Evolutionary conservation across 2,329 filamentous ascomycete genomes (phyloP), one percentile per base, ranked within the genome.

Genomic region (Fusarium agapanthi): DNA sequence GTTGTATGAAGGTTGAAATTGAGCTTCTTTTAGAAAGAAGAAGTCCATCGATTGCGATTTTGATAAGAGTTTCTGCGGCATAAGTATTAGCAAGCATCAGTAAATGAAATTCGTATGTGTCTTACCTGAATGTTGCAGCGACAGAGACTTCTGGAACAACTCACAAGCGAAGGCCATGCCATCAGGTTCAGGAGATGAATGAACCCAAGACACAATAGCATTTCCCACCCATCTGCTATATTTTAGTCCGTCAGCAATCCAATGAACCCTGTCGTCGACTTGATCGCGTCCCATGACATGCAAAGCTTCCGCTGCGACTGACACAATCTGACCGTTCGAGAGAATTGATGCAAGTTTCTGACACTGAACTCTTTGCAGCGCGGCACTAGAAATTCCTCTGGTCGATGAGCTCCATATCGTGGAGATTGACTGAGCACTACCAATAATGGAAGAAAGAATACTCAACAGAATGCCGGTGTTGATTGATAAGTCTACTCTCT

Each of bases 161-260:
- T 86, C 84, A 22, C 84, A 84, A 47, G 82, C 84, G 13, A 86
- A 76, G 54, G 82, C 86, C 18, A 80, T 67, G 14, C 83, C 81
- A 14, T 84, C 78, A 16, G 80, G 73, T 72, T 79, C 80, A 74
- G 62, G 71, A 37, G 70, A 80, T 61, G 61, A 73, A 50, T 72
- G 79, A 47, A 77, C 81, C 84, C 81, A 91, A 32, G 72, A 78
- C 35, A 79, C 84, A 55, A 96, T 84, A 77, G 91, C 93, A 20
- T 81, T 81, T 5, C 90, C 92, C 43, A 97, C 81, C 95, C 95
- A 97, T 35, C 82, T 81, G 18, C 89, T 87, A 81, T 93, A 97
- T 24, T 86, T 80, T 32, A 84, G 84, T 7, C 92, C 91, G 71
- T 91, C 87, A 1, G 89, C 86, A 38, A 93, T 77, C 93, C 94